A percentile compares a stretch with the other conserved stretches of the same genome.
Evolutionary conservation across 2,329 filamentous ascomycete species (phyloP).

Genomic region (Ceratocystis variospora): DNA sequence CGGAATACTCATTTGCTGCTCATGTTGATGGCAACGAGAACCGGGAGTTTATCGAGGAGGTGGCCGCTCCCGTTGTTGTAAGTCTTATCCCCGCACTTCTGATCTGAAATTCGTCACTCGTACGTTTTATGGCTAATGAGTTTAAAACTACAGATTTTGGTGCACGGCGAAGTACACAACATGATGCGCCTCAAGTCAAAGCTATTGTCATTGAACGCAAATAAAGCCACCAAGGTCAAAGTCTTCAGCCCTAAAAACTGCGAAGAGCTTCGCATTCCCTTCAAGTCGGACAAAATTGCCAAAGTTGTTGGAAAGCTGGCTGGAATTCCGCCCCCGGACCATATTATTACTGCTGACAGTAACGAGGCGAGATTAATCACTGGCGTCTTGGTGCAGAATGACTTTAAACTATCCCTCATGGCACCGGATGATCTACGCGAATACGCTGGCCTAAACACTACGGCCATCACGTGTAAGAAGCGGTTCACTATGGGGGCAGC

Average conservation of each 20-base stretch:
- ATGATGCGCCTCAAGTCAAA: constrained; percentile 97
- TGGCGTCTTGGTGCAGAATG: constrained; percentile 89
- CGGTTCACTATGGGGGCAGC: constrained; percentile 77
- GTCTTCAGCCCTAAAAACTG: constrained; percentile 91
- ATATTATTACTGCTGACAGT: constrained; percentile 24
- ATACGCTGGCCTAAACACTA: constrained; percentile 93
- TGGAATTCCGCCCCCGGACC: constrained; percentile 54
- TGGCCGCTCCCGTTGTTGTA: constrained; percentile 82
- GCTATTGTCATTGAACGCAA: constrained; percentile 77
- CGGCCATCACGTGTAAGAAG: constrained; percentile 85
- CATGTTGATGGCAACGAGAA: constrained; percentile 96
- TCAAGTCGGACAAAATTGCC: constrained; percentile 86
- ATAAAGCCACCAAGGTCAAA: constrained; percentile 69
- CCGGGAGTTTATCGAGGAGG: constrained; percentile 89
- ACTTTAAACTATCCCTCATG: constrained; percentile 96
- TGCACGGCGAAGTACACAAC: constrained; percentile 93
- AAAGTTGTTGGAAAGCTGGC: constrained; percentile 94
- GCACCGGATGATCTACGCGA: constrained; percentile 89
- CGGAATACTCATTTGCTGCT: constrained; percentile 89
- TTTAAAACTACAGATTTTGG: constrained; percentile 41
- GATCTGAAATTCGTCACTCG: background rate
- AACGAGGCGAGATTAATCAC: constrained; percentile 47
- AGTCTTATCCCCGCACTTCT: constrained; percentile 29
- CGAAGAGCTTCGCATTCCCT: constrained; percentile 87
- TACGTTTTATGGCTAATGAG: background rate